These are phyloP conservation scores for Penicillium psychrosexuale DNA, from an alignment of 2,329 filamentous ascomycete species.

Conservation along the genomic window DNA sequence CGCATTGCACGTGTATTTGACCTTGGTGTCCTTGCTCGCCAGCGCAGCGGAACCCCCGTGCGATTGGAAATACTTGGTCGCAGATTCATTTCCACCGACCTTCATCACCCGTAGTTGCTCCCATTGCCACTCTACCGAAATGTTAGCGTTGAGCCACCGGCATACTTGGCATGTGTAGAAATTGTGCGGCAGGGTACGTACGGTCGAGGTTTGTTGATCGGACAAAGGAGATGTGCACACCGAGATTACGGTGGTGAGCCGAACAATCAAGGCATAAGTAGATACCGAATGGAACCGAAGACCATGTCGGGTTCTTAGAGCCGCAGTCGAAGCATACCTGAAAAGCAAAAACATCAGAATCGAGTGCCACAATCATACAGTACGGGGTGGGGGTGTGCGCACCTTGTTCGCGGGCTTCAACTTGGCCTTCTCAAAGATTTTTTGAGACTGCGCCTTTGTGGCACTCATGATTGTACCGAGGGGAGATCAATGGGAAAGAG, in stretches of 20 bases:
- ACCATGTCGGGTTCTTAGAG: slow-evolving; percentile 98
- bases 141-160: slow-evolving; percentile 21
- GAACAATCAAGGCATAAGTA: slow-evolving; percentile 98
- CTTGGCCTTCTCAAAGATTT: slow-evolving; percentile 97
- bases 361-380: slow-evolving; percentile 14
- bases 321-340: slow-evolving; percentile 98
- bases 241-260: slow-evolving; percentile 92
- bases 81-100: slow-evolving; percentile 95
- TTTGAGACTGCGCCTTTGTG: slow-evolving; percentile 90
- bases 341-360: slow-evolving; percentile 21
- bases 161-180: neutral
- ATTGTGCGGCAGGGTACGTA: slow-evolving; percentile 53
- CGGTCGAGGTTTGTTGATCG: slow-evolving; percentile 97
- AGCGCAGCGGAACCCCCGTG: slow-evolving; percentile 92
- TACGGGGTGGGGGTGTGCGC: slow-evolving; percentile 36
- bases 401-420: slow-evolving; percentile 93
- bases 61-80: slow-evolving; percentile 96
- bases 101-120: slow-evolving; percentile 97
- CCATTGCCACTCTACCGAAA: slow-evolving; percentile 84
- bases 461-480: slow-evolving; percentile 56
- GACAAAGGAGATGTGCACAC: slow-evolving; percentile 98
- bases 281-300: slow-evolving; percentile 93
- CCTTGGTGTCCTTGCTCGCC: slow-evolving; percentile 93
- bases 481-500: slow-evolving; percentile 6
- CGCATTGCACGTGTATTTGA: slow-evolving; percentile 91